Evolutionary conservation across 305 asterid species (phyloP), one percentile per base, ranked within the genome.

Genomic region (Fraxinus latifolia): DNA sequence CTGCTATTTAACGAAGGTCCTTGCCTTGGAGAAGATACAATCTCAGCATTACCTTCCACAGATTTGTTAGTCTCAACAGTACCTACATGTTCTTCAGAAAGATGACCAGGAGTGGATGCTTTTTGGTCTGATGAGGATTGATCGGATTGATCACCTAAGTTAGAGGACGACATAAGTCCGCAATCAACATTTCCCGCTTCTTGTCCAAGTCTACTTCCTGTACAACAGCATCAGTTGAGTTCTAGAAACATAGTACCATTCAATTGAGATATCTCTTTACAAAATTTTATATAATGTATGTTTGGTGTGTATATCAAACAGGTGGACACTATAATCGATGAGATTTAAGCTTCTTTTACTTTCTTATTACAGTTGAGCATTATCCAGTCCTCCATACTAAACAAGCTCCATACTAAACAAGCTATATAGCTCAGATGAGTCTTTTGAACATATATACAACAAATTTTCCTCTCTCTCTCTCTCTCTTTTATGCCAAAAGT

Each of bases 181-280:
- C 12, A 2, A 60, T 37, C 27, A 9, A 37, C 39, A 53, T 72
- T 27, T 27, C 27, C 76, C 32, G 19, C 17, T 39, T 62, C 79
- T 71, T 27, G 76, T 5, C 71, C 75, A 60, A 5, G 4, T 25
- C 19, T 29, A 39, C 12, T 83, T 71, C 79, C 86, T 83, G 86
- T 84, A 79, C 31, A 39, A 80, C 42, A 62, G 74, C 47, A 58
- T 62, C 71, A 1, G 33, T 29, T 78, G 50, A 78, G 81, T 74
- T 74, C 78, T 74, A 65, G 72, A 65, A 62, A 58, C 33, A 65
- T 8, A 65, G 32, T 8, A 23, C 32, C 11, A 62, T 23, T 62
- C 33, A 62, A 62, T 23, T 62, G 31, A 62, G 32, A 62, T 62
- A 65, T 65, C 34, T 65, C 33, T 65, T 62, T 62, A 8, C 34